Evolutionary conservation across 345 rosid species (phyloP).

Genomic region (Rhizophora mangle): DNA sequence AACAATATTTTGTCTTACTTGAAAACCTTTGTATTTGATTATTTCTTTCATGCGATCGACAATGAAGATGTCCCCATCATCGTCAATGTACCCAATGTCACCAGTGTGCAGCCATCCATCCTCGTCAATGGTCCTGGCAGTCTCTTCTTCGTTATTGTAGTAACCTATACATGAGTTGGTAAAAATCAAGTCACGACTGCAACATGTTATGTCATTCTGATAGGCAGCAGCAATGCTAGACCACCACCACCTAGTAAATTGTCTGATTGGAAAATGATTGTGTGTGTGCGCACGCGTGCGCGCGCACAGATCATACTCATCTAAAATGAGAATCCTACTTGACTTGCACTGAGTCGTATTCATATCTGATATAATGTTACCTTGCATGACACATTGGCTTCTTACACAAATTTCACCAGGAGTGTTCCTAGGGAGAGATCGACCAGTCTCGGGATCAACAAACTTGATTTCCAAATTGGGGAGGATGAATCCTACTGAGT

Average conservation of each 20-base stretch:
- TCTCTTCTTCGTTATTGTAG: conserved; percentile 71
- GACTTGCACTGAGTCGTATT: no score
- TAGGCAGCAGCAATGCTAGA: no score
- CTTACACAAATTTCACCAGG: conserved; percentile 86
- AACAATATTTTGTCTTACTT: conserved; percentile 41
- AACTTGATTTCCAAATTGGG: conserved; percentile 87
- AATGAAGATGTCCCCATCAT: conserved; percentile 82
- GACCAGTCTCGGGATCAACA: conserved; percentile 69
- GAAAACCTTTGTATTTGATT: conserved; percentile 93
- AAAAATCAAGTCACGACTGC: background rate
- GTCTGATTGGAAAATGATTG: no score
- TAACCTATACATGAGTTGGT: conserved; percentile 42
- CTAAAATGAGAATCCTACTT: no score
- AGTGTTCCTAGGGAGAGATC: conserved; percentile 64
- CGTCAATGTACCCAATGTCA: conserved; percentile 83
- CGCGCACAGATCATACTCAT: no score
- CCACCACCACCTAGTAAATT: no score
- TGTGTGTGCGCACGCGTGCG: no score
- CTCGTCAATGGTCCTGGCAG: conserved; percentile 62
- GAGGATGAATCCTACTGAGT: conserved; percentile 83
- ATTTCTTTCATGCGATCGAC: conserved; percentile 95
- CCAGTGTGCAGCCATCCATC: conserved; percentile 93
- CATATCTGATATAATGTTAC: conserved; percentile 22
- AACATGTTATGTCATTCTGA: no score
- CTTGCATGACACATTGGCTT: conserved; percentile 91